Evolutionary conservation across 129 eudicot genomes (phyloP), one percentile per base, ranked within the genome.

Genomic region (Chrysanthemum makinoi): DNA sequence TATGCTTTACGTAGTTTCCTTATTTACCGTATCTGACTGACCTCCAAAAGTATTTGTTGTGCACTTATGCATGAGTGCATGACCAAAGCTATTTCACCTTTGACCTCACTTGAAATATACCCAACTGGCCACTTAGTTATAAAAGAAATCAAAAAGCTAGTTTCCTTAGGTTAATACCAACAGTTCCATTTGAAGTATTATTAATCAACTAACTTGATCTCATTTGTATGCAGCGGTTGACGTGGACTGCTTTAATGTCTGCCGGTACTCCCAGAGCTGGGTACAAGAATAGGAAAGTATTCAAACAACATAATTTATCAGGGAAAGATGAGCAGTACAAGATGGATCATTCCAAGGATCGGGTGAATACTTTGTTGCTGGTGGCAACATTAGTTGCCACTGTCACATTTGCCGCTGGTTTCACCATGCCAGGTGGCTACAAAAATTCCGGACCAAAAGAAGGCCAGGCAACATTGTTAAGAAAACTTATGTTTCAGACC

Each of bases 351-450:
- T 68, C 57, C 78, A 82, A 54, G 20, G 86, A 85, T 10, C 79
- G 69, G 75, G 81, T 82, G 3, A 85, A 85, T 62, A 78, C 70
- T 39, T 57, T 82, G 18, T 58, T 81, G 76, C 11, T 85, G 64
- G 83, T 84, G 65, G 83, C 88, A 53, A 80, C 79, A 9, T 70
- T 84, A 15, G 70, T 84, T 3, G 88, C 78, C 18, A 80, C 85
- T 5, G 76, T 84, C 20, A 77, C 85, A 20, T 84, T 80, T 43
- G 48, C 78, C 2, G 78, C 85, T 22, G 88, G 85, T 35, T 77
- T 84, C 62, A 80, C 83, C 16, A 58, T 80, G 16, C 88, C 88
- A 3, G 88, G 88, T 35, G 88, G 83, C 20, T 80, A 84, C 60
- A 74, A 60, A 76, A 78, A 77, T 24, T 68, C 75, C 9, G 53